phyloP scores from a whole-genome alignment of 2,329 filamentous ascomycete genomes.

The Aspergillus sp. region DNA sequence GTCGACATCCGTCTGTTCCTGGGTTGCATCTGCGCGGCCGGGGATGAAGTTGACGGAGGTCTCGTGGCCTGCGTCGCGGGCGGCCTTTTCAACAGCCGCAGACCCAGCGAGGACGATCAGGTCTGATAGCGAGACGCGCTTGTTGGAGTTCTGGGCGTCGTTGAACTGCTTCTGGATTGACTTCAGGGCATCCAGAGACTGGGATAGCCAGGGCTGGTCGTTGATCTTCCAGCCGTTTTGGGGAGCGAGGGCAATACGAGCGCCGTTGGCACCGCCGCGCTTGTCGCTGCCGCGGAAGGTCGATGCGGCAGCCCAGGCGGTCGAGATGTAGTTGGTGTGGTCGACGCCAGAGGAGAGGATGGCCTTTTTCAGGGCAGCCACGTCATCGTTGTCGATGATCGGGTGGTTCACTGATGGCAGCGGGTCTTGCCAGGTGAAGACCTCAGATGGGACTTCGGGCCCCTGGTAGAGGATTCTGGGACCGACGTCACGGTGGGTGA shows the following conservation, averaged over 20 bases:
- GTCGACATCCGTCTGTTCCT: slow-evolving; percentile 68
- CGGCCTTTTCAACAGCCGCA: slow-evolving; percentile 72
- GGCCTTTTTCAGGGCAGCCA: slow-evolving; percentile 66
- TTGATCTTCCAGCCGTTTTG: slow-evolving; percentile 73
- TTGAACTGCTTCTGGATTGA: slow-evolving; percentile 68
- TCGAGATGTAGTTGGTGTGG: slow-evolving; percentile 61
- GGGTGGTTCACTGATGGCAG: slow-evolving; percentile 61
- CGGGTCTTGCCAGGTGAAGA: slow-evolving; percentile 73
- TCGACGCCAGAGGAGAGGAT: slow-evolving; percentile 64
- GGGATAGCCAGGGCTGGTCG: slow-evolving; percentile 65
- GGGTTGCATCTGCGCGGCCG: slow-evolving; percentile 69
- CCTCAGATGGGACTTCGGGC: slow-evolving; percentile 70
- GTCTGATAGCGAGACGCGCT: slow-evolving; percentile 77
- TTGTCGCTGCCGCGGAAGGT: slow-evolving; percentile 76
- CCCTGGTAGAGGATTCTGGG: slow-evolving; percentile 70
- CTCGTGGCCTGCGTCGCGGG: slow-evolving; percentile 38
- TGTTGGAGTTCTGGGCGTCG: slow-evolving; percentile 50
- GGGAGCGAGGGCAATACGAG: slow-evolving; percentile 71
- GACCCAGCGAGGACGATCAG: slow-evolving; percentile 73
- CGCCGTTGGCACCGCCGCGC: slow-evolving; percentile 79
- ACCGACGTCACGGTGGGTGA: slow-evolving; percentile 77
- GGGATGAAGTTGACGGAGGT: slow-evolving; percentile 69
- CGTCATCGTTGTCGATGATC: slow-evolving; percentile 62
- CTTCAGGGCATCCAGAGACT: slow-evolving; percentile 64
- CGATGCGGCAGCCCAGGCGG: slow-evolving; percentile 69